A percentile compares a stretch with the other conserved stretches of the same genome.
Conservation (phyloP, 202 grass and related monocot species). For the Zoysia matrella region DNA sequence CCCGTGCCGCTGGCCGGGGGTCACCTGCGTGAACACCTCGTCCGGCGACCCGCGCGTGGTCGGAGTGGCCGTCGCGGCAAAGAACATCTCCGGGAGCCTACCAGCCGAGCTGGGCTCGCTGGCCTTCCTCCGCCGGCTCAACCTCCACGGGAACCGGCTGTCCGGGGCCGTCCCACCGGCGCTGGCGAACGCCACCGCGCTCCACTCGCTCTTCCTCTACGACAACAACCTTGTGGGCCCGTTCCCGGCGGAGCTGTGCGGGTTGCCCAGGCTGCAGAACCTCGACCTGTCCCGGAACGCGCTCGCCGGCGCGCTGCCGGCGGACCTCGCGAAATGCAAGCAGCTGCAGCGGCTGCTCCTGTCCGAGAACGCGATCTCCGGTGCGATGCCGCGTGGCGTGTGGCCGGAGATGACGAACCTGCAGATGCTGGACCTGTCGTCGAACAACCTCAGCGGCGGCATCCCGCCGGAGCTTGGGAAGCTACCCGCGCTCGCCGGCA, state of each 20-base stretch:
- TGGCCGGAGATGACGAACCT: conserved; percentile 56
- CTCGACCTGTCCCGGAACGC: too few relatives aligned
- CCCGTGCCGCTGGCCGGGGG: conserved; percentile 67
- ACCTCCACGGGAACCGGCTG: too few relatives aligned
- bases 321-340: too few relatives aligned
- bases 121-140: too few relatives aligned
- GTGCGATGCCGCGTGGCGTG: conserved; percentile 38
- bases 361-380: conserved; percentile 41
- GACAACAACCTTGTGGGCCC: conserved; percentile 57
- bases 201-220: conserved; percentile 69
- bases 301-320: too few relatives aligned
- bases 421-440: not conserved
- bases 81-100: conserved; percentile 65
- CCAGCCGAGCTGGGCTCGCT: conserved; percentile 67
- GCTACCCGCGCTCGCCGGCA: too few relatives aligned
- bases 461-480: too few relatives aligned
- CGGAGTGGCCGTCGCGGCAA: conserved; percentile 55
- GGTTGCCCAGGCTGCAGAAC: conserved; percentile 64
- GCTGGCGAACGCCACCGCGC: conserved; percentile 60
- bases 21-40: conserved; percentile 68
- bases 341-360: conserved; percentile 62
- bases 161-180: too few relatives aligned
- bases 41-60: conserved; percentile 56
- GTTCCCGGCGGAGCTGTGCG: conserved; percentile 48
- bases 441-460: too few relatives aligned